Evolutionary conservation across 139 green algal species (phyloP), one percentile per base, ranked within the genome.

Genomic region (Edaphochlamys debaryana): DNA sequence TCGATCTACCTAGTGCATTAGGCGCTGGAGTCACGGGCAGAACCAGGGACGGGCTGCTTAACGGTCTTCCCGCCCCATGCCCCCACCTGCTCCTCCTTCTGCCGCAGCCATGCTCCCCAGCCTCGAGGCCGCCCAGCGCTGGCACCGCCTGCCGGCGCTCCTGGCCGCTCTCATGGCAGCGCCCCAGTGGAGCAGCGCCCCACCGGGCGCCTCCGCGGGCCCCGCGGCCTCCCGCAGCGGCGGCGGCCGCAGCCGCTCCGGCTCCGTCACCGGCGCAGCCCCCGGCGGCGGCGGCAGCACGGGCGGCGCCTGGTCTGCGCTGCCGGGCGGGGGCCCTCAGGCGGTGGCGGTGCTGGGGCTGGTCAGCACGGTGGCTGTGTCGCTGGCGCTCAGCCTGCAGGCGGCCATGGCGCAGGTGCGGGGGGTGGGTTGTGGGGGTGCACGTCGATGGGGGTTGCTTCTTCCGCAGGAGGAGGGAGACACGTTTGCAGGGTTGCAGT

Each of bases 91-190:
- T 54, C 45, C 45, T 54, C 45, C 45, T 22, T 13, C 45, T 54
- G 13, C 13, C 34, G 17, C 78, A 84, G 78, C 48, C 3, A 17
- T 84, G 50, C 48, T 84, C 2, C 48, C 45, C n/a, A 45, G 4
- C 27, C 52, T 84, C 27, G 30, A 69, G 3, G 66, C 78, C 4
- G 66, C 66, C 0, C 64, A 76, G 50, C 78, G 66, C 17, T 84
- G 78, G 78, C 66, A 84, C 34, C 66, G 50, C 36, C 48, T 84
- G 48, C 78, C 78, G 2, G 78, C 64, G 6, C 78, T 84, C 27
- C 68, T 84, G 66, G 78, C 66, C 5, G 78, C 66, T 5, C 48
- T 76, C 1, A 41, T 76, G 40, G 78, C 50, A 1, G 48, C 66
- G 4, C 77, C 63, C 17, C 63, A 83, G 45, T 54, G 45, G 45